Base-by-base conservation (phyloP, 805 yeast genomes). In the Candida broadrunensis region DNA sequence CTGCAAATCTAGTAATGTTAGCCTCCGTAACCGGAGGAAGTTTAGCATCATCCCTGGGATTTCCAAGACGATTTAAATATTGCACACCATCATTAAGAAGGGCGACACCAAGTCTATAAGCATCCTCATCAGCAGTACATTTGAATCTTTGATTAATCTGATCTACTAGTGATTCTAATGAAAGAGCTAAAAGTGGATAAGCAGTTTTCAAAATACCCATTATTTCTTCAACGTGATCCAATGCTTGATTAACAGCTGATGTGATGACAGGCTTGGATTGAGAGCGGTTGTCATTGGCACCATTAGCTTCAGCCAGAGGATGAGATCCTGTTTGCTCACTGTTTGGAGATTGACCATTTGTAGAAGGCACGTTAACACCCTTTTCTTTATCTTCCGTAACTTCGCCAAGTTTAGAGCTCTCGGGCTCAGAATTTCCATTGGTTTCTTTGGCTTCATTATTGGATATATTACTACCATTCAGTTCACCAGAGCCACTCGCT, bases 161-260 rank as follows among this genome's bases (percentile, higher is more conserved):
- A 55, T 95, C 98, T 21, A 93, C 97, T 40, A 95, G 67, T 0
- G 98, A 88, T 62, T 93, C 99, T 48, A 95, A 73, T 0, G 97
- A 88, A 34, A 93, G 75, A 0, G 99, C 96, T 47, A 93, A 67
- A 39, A 93, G 67, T 2, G 99, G 99, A 60, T 90, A 93, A 0
- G 98, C 97, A 0, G 99, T 95, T 60, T 93, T 93, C 59, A 95
- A 70, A 41, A 93, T 90, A 17, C 95, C 93, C 86, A 89, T 88
- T 42, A 93, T 85, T 55, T 91, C 98, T 39, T 78, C 83, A 19
- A 90, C 90, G 55, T 91, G 83, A 52, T 88, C 96, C 95, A 96
- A 88, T 9, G 98, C 95, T 61, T 87, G 91, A 42, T 80, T 78
- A 27, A 56, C 51, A 3, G 54, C 47, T n/a, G 37, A 44, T 2